Base-by-base conservation (phyloP, 1,139 yeast species). In the Yarrowia galli region DNA sequence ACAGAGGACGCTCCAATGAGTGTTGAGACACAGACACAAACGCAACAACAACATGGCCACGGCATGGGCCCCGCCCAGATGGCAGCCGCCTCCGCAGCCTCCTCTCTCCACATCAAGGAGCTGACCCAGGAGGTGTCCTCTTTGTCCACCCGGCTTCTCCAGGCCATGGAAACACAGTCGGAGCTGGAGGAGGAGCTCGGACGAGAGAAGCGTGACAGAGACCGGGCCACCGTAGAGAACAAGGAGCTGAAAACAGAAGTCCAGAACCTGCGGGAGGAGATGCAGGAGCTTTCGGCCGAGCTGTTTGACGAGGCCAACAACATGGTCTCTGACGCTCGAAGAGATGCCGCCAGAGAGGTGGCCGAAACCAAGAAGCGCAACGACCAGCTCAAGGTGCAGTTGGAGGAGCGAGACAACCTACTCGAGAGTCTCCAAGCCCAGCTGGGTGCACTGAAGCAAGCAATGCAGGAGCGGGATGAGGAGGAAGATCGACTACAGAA, bases 341-440 rank as follows among this genome's bases (percentile, higher is more conserved):
- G 56, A 25, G 56, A 61, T 2, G 92, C 92, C 0, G 83, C 87
- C 63, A 74, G 77, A 13, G 80, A 78, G 67, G 79, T 79, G 8
- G 78, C 79, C 32, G 78, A 76, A 28, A 74, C 75, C 69, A 78
- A 77, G 67, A 71, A 75, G 48, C 73, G 77, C 60, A 88, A 87
- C 73, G 79, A 82, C 67, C 87, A 85, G 73, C 79, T 93, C 64
- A 79, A 84, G 46, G 89, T 86, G 69, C 92, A 89, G 70, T 76
- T 92, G 61, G 85, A 82, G 48, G 97, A 92, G 75, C 89, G 89
- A 74, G 91, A 92, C 73, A 79, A 82, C 15, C 82, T 92, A 18
- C 82, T 93, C 67, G 89, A 84, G 36, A 84, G 87, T 68, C 77
- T 91, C 69, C 90, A 87, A 72, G 85, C 84, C 58, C 97, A 93